Conservation (phyloP, 2,329 filamentous ascomycete genomes). For the Lecanosticta acicola region DNA sequence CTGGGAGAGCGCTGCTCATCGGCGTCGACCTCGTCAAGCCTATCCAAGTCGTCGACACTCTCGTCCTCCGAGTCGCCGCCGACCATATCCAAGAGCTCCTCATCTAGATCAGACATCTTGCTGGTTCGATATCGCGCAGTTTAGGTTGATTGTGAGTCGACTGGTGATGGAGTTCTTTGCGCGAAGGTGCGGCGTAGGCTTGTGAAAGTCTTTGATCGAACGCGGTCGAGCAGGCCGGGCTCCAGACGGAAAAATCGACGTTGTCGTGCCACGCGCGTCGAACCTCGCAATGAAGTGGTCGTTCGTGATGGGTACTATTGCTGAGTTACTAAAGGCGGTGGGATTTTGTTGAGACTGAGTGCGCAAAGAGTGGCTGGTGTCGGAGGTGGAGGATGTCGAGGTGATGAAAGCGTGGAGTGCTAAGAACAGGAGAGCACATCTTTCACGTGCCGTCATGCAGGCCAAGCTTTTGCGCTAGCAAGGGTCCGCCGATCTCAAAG, state of each 20-base stretch:
- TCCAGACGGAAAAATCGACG: too few species aligned
- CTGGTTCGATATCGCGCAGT: not conserved
- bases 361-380: not conserved
- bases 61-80: constrained; percentile 57
- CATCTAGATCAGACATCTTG: constrained; percentile 59
- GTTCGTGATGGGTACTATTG: too few species aligned
- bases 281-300: too few species aligned
- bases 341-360: not conserved
- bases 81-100: constrained; percentile 87
- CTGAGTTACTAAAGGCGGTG: too few species aligned
- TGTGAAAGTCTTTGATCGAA: not conserved
- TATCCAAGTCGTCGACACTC: constrained; percentile 29
- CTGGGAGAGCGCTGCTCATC: constrained; percentile 53
- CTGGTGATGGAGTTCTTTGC: too few species aligned
- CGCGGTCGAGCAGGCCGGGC: not conserved
- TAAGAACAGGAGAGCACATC: not conserved
- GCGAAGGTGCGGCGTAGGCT: too few species aligned
- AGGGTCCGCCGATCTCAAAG: constrained; percentile 1
- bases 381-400: not conserved
- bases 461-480: not conserved
- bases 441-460: not conserved
- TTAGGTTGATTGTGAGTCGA: not conserved
- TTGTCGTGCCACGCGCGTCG: too few species aligned
- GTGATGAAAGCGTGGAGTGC: not conserved
- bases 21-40: constrained; percentile 45